A percentile compares a stretch with the other conserved stretches of the same genome.
Evolutionary conservation across 306 rosid genomes (phyloP).

Genomic region (Citrullus colocynthis): DNA sequence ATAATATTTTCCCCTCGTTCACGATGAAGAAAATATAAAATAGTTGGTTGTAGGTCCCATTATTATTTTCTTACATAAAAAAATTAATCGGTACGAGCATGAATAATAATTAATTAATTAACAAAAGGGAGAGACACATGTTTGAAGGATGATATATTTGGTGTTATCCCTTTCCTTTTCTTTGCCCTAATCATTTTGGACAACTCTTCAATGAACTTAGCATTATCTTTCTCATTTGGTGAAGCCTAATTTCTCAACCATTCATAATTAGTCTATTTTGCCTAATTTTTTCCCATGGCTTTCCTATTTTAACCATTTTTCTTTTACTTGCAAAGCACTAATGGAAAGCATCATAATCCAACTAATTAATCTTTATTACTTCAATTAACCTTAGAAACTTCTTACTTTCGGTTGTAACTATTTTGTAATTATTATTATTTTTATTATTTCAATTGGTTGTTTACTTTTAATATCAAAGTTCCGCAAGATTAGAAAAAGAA

Average conservation of each 20-base stretch:
- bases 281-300: background rate
- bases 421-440: too few species aligned
- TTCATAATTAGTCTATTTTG: background rate
- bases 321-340: background rate
- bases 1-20: too few species aligned
- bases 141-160: background rate
- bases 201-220: background rate
- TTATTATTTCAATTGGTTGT: background rate
- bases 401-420: too few species aligned
- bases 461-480: background rate
- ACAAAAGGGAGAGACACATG: background rate
- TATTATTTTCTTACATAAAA: too few species aligned
- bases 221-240: background rate
- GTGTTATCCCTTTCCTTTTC: background rate
- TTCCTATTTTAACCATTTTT: background rate
- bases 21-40: too few species aligned
- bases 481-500: background rate
- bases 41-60: too few species aligned
- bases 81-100: background rate
- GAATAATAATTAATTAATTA: background rate
- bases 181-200: background rate
- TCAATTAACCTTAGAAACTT: background rate
- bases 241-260: background rate
- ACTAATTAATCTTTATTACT: background rate
- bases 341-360: background rate